A percentile compares a stretch with the other conserved stretches of the same genome.
Evolutionary conservation across 805 yeast genomes (phyloP).

Genomic region (Groenewaldozyma salmanticensis): DNA sequence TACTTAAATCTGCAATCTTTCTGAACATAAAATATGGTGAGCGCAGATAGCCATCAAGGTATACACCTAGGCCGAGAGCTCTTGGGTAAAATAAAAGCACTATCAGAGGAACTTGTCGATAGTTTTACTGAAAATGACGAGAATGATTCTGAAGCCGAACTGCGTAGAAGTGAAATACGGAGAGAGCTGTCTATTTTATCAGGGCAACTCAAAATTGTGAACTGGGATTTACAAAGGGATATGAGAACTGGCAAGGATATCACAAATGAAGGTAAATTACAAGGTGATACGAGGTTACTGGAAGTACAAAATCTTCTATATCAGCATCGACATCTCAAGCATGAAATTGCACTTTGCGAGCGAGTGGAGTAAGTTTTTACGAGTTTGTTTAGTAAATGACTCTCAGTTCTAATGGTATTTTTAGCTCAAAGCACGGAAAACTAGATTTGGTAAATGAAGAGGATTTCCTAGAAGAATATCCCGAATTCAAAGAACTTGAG

Average conservation of each 20-base stretch:
- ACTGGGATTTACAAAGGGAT: slow-evolving; percentile 14
- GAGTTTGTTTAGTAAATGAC: slow-evolving; percentile 6
- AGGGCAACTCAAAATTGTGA: slow-evolving; percentile 13
- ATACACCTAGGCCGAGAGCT: neutral
- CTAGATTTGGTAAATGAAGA: slow-evolving; percentile 17
- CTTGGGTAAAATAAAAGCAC: neutral
- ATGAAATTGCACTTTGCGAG: slow-evolving; percentile 16
- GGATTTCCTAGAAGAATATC: slow-evolving; percentile 16
- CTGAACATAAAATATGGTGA: neutral
- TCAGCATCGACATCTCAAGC: slow-evolving; percentile 18
- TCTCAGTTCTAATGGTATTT: neutral
- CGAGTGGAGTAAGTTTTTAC: slow-evolving; percentile 5
- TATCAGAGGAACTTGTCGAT: neutral
- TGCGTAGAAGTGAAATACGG: slow-evolving; percentile 1
- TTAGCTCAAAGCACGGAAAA: slow-evolving; percentile 11
- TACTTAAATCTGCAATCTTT: neutral
- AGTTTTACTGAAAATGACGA: neutral
- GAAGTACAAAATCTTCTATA: slow-evolving; percentile 20
- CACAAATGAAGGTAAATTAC: slow-evolving; percentile 11
- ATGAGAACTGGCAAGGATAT: slow-evolving; percentile 14
- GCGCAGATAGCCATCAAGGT: neutral
- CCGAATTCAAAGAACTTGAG: slow-evolving; percentile 8
- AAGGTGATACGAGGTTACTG: slow-evolving; percentile 15
- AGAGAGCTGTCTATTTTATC: slow-evolving; percentile 9
- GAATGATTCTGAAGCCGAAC: slow-evolving; percentile 2